A percentile compares a stretch with the other conserved stretches of the same genome.
phyloP scores from a whole-genome alignment of 1,284 basidiomycete genomes.

The Apiotrichum domesticum region DNA sequence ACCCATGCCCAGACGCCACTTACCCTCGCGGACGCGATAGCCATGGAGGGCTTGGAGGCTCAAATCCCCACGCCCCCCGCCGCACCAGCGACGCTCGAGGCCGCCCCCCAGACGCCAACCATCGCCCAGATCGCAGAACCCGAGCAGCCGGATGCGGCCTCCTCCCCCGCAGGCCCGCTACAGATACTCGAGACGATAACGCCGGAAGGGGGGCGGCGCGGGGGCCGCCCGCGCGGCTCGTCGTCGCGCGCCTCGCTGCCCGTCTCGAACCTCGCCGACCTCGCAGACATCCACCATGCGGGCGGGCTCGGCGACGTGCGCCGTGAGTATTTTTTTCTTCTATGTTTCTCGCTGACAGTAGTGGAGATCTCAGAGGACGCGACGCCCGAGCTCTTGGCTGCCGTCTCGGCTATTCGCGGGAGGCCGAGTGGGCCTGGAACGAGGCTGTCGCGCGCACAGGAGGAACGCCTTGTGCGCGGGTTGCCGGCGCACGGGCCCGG shows the following conservation, averaged over 20 bases:
- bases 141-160: too few relatives aligned
- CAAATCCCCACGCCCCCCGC: background rate
- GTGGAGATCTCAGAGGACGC: constrained; percentile 15
- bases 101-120: too few relatives aligned
- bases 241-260: constrained; percentile 3
- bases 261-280: constrained; percentile 10
- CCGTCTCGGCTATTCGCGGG: constrained; percentile 12
- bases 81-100: too few relatives aligned
- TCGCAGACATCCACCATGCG: constrained; percentile 15
- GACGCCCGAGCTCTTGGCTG: constrained; percentile 10
- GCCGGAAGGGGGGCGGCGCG: background rate
- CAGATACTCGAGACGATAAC: background rate
- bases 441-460: constrained; percentile 10
- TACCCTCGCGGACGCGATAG: too few relatives aligned
- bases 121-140: too few relatives aligned
- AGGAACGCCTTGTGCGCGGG: constrained; percentile 16
- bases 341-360: constrained; percentile 1
- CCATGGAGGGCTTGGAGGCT: too few relatives aligned
- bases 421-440: constrained; percentile 6
- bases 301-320: constrained; percentile 14
- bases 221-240: constrained; percentile 3
- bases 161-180: too few relatives aligned
- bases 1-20: too few relatives aligned
- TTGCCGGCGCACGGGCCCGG: constrained; percentile 14
- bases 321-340: background rate